Evolutionary conservation across 768 basidiomycete genomes (phyloP).

Genomic region (Suillus americanus): DNA sequence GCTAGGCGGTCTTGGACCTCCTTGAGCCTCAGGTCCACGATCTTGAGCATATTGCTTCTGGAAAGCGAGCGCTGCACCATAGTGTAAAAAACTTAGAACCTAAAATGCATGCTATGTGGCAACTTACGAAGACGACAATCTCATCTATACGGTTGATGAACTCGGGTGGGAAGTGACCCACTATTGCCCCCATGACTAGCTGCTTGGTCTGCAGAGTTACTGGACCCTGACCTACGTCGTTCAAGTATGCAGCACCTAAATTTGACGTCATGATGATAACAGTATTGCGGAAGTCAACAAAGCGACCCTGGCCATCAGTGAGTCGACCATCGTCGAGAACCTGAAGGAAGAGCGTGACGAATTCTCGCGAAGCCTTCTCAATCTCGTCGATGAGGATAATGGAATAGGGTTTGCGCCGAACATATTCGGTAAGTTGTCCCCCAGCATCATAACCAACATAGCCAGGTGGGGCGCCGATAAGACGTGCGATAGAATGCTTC

Average conservation of each 20-base stretch:
- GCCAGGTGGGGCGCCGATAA: conserved; percentile 75
- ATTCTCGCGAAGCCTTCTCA: conserved; percentile 84
- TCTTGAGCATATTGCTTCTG: conserved; percentile 70
- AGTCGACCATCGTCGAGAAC: conserved; percentile 91
- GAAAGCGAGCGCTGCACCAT: conserved; percentile 72
- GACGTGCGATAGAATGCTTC: conserved; percentile 69
- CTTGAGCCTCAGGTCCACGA: conserved; percentile 84
- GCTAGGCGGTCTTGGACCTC: conserved; percentile 83
- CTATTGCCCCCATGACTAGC: conserved; percentile 78
- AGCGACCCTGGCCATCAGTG: conserved; percentile 90
- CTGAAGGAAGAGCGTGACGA: conserved; percentile 73
- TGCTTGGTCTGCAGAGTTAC: conserved; percentile 59
- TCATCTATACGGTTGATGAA: conserved; percentile 91
- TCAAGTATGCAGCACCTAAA: conserved; percentile 74
- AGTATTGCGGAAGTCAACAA: conserved; percentile 86
- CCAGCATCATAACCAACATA: conserved; percentile 92
- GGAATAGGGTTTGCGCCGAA: conserved; percentile 86
- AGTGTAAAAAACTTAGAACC: conserved; percentile 27
- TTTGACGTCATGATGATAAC: conserved; percentile 97
- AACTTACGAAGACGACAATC: conserved; percentile 65
- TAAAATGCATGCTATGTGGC: conserved; percentile 2
- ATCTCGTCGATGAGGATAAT: conserved; percentile 87
- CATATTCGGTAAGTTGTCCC: conserved; percentile 91
- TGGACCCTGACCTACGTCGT: conserved; percentile 72
- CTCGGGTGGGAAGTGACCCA: conserved; percentile 87